Evolutionary conservation across 148 eudicot genomes (phyloP), one percentile per base, ranked within the genome.

Genomic region (Persicaria tinctoria): DNA sequence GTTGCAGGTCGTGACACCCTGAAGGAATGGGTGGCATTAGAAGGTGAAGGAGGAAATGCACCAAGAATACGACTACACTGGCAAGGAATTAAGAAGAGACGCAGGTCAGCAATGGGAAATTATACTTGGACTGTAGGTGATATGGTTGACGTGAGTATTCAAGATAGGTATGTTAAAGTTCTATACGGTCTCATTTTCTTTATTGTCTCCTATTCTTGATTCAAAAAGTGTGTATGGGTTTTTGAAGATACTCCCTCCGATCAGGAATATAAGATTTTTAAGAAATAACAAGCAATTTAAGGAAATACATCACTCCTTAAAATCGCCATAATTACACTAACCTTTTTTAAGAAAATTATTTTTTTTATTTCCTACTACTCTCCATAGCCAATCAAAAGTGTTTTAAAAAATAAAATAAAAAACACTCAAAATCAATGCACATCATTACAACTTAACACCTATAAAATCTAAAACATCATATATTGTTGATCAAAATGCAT

Each of bases 61-160:
- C 97, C 99, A 46, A 73, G 77, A 47, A 80, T 96, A 77, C 94
- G 97, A 18, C 62, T 79, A 81, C 85, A 79, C 44, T 80, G 76
- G 75, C 89, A 90, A 51, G 85, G 85, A 75, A 86, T 91, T 18
- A 89, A 87, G 83, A 96, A 92, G 89, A 85, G 97, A 80, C 88
- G 91, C 38, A 85, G 97, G 85, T 84, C 91, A 41, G 94, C 90
- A 73, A 72, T 86, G 79, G 86, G 79, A 60, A 93, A 89, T 68
- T 82, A 85, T 84, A 73, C 83, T 54, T 96, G 97, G 97, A 80
- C 81, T 82, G 73, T 84, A 76, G 92, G 94, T 47, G 99, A 96
- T 81, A 89, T 79, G 83, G 99, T 96, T 79, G 97, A 96, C 77
- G 93, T 83, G 76, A 86, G 88, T 87, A 75, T 89, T 12, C 82